These are phyloP conservation scores for Podospora conica DNA, from an alignment of 495 filamentous ascomycete species.

Conservation along the genomic window DNA sequence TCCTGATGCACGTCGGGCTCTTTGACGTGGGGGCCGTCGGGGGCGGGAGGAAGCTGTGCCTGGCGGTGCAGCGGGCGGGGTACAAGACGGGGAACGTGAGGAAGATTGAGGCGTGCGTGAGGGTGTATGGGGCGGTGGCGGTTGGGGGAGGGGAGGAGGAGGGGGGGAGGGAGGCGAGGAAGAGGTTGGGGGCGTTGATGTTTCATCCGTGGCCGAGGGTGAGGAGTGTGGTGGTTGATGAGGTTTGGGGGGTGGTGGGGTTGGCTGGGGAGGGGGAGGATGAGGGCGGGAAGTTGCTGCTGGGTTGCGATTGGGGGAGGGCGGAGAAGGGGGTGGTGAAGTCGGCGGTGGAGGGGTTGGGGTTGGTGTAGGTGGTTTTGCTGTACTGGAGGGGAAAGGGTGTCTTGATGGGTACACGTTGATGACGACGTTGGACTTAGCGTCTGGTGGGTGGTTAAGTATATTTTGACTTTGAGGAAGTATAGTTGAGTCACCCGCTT, in stretches of 20 bases:
- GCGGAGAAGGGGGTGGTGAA: background rate
- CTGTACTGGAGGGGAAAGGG: too few relatives aligned
- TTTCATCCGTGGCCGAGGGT: slow-evolving; percentile 44
- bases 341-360: slow-evolving; percentile 22
- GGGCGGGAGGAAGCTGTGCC: slow-evolving; percentile 52
- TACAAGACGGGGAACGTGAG: slow-evolving; percentile 73
- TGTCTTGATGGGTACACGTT: too few relatives aligned
- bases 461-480: too few relatives aligned
- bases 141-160: slow-evolving; percentile 14
- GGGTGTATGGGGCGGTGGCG: slow-evolving; percentile 64
- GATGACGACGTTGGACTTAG: too few relatives aligned
- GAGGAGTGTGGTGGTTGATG: slow-evolving; percentile 39
- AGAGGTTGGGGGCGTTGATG: slow-evolving; percentile 41
- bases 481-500: slow-evolving; percentile 25
- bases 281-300: background rate
- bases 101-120: slow-evolving; percentile 71
- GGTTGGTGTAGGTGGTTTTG: slow-evolving; percentile 37
- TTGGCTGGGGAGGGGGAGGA: slow-evolving; percentile 3
- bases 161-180: slow-evolving; percentile 32
- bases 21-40: slow-evolving; percentile 21
- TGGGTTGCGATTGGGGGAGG: background rate
- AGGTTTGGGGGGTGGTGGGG: slow-evolving; percentile 37
- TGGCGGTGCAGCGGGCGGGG: slow-evolving; percentile 66
- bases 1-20: slow-evolving; percentile 58
- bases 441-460: too few relatives aligned